These are phyloP conservation scores for Wickerhamiella siamensis DNA, from an alignment of 805 yeast species.

Conservation along the genomic window DNA sequence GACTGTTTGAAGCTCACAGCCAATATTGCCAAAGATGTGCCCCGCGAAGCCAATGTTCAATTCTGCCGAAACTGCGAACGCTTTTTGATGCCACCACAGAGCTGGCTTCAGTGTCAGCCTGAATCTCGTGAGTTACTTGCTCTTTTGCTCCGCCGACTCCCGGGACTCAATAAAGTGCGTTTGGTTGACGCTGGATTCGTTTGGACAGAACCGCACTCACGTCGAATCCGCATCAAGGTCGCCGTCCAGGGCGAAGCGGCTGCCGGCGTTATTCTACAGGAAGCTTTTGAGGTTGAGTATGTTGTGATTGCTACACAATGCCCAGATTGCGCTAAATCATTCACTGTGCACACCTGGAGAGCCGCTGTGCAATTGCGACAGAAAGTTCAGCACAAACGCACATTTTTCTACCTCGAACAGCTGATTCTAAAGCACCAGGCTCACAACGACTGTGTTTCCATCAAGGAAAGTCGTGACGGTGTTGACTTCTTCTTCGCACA, in stretches of 20 bases:
- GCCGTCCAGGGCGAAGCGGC: constrained; percentile 94
- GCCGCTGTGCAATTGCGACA: constrained; percentile 95
- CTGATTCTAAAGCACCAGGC: constrained; percentile 82
- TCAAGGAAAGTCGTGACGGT: constrained; percentile 81
- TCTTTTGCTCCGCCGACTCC: constrained; percentile 70
- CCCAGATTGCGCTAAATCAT: constrained; percentile 91
- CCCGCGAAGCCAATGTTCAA: constrained; percentile 72
- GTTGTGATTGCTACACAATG: constrained; percentile 94
- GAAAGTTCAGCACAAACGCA: constrained; percentile 87
- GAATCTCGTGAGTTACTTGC: constrained; percentile 91
- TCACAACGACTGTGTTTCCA: constrained; percentile 80
- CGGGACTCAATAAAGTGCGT: constrained; percentile 77
- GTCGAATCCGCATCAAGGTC: constrained; percentile 74
- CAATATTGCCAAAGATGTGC: constrained; percentile 87
- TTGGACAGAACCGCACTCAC: constrained; percentile 97
- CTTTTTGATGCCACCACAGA: constrained; percentile 84
- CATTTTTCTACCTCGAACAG: constrained; percentile 84
- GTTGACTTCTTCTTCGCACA: constrained; percentile 79
- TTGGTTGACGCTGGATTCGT: constrained; percentile 83
- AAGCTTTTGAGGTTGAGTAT: constrained; percentile 82
- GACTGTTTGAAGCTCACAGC: constrained; percentile 91
- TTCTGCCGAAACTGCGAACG: constrained; percentile 97
- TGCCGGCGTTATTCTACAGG: constrained; percentile 80
- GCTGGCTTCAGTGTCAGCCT: constrained; percentile 81
- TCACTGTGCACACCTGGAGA: constrained; percentile 90